Conservation (phyloP, 305 asterid genomes). For the Solanum hybrid region DNA sequence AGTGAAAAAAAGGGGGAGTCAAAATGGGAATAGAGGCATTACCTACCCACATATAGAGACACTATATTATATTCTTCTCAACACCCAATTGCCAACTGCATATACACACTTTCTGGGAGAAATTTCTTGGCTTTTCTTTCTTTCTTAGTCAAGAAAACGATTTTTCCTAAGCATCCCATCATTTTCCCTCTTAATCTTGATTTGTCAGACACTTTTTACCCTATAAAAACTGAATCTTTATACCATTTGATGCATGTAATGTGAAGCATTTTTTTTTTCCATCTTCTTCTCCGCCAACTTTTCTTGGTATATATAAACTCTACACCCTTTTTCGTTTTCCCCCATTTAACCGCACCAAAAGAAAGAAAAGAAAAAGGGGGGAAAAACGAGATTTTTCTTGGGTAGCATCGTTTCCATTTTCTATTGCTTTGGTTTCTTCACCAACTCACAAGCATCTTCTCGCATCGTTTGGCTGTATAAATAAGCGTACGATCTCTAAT, state of each 20-base stretch:
- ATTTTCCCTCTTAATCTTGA: background rate
- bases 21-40: background rate
- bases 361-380: background rate
- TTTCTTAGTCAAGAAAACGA: background rate
- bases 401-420: slow-evolving; percentile 4
- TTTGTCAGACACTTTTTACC: background rate
- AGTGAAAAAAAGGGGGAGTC: background rate
- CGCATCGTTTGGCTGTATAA: slow-evolving; percentile 6
- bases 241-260: background rate
- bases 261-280: background rate
- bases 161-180: background rate
- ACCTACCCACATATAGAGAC: slow-evolving; percentile 2
- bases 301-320: slow-evolving; percentile 23
- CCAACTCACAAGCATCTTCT: slow-evolving; percentile 11
- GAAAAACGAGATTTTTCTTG: background rate
- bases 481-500: slow-evolving; percentile 35
- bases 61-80: background rate
- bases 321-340: background rate
- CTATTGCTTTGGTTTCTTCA: slow-evolving; percentile 38
- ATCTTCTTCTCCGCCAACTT: slow-evolving; percentile 37
- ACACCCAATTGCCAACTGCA: slow-evolving; percentile 5
- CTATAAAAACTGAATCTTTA: background rate
- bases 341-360: background rate
- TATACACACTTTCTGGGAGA: background rate
- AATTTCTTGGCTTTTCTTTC: background rate